Percentiles rank a stretch among this genome's conserved stretches.
Evolutionary conservation across 306 rosid genomes (phyloP).

Genomic region (Begonia loranthoides): DNA sequence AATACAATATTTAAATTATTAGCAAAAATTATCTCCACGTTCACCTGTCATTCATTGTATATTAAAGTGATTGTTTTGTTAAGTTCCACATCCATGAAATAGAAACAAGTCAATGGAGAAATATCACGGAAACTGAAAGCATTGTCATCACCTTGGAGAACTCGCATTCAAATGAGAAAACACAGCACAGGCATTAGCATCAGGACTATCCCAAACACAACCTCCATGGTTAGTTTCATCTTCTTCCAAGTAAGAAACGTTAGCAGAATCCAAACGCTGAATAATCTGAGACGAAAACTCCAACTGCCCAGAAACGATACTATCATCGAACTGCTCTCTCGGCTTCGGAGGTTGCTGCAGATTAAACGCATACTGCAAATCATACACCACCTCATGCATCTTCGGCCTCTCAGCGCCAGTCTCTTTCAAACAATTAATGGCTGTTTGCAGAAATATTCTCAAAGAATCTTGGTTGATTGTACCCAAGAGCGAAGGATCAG

Average conservation of each 20-base stretch:
- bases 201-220: neutral
- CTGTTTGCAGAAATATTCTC: slow-evolving; percentile 5
- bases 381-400: slow-evolving; percentile 7
- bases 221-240: neutral
- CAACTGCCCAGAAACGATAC: neutral
- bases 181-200: neutral
- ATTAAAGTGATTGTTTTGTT: no score
- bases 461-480: slow-evolving; percentile 1
- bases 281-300: neutral
- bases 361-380: slow-evolving; percentile 1
- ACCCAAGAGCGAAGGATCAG: slow-evolving; percentile 1
- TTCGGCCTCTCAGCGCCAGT: slow-evolving; percentile 5
- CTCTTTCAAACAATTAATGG: slow-evolving; percentile 2
- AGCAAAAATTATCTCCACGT: no score
- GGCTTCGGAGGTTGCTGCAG: neutral
- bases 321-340: neutral
- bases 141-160: neutral
- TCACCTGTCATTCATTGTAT: no score
- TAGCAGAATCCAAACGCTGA: neutral
- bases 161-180: neutral
- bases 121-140: no score
- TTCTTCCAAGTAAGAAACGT: neutral
- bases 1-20: no score
- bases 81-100: no score
- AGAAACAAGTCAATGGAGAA: no score